Conservation (phyloP, 140 eudicot species). For the Ambrosia hybrid region DNA sequence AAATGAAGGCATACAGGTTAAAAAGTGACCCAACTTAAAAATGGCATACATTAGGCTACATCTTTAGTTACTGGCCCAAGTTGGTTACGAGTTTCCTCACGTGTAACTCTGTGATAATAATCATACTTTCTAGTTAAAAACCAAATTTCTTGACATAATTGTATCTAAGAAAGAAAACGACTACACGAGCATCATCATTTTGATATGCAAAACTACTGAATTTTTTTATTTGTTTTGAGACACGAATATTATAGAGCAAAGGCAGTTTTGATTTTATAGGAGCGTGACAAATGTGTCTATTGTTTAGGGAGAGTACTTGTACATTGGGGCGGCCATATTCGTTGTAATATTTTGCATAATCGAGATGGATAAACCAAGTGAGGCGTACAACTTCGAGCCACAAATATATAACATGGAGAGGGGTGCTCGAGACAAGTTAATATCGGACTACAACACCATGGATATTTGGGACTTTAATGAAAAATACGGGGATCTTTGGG, state of each 20-base stretch:
- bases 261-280: neutral
- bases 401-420: conserved; percentile 91
- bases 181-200: neutral
- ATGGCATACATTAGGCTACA: too few relatives aligned
- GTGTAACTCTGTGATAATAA: too few relatives aligned
- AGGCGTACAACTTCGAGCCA: conserved; percentile 92
- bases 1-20: too few relatives aligned
- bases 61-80: too few relatives aligned
- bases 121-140: neutral
- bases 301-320: conserved; percentile 87
- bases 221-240: neutral
- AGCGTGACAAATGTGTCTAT: conserved; percentile 9
- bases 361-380: conserved; percentile 96
- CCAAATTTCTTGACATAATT: neutral
- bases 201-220: neutral
- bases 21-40: too few relatives aligned
- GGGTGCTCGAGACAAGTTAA: conserved; percentile 86
- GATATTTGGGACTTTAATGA: conserved; percentile 92
- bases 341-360: conserved; percentile 71
- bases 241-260: neutral
- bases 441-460: conserved; percentile 91
- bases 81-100: too few relatives aligned
- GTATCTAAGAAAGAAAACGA: neutral
- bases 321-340: conserved; percentile 89
- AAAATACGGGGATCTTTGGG: conserved; percentile 93